phyloP scores from a whole-genome alignment of 192 early-diverging fungal species.

The Ambispora gerdemannii region DNA sequence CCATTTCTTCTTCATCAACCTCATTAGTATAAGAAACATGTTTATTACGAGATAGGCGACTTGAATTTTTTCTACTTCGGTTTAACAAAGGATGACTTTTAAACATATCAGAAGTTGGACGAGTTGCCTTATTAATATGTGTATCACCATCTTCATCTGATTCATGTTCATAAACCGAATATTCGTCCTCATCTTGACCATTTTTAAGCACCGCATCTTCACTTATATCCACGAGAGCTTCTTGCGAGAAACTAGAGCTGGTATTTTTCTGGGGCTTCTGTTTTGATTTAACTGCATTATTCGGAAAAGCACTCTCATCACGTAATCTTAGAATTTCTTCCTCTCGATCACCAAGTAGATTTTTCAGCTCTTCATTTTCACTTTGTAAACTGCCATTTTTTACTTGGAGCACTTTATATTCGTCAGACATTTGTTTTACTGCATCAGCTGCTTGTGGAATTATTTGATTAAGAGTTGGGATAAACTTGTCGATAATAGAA shows the following conservation, averaged over 20 bases:
- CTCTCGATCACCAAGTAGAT: conserved; percentile 53
- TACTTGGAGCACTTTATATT: background rate
- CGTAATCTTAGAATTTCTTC: conserved; percentile 57
- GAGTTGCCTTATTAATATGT: conserved; percentile 8
- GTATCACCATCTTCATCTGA: conserved; percentile 27
- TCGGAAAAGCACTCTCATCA: conserved; percentile 22
- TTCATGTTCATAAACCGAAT: background rate
- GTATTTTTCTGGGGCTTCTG: background rate
- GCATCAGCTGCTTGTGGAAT: background rate
- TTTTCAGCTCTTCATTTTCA: conserved; percentile 59
- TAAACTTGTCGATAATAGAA: background rate
- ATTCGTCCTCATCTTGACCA: conserved; percentile 15
- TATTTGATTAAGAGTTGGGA: background rate
- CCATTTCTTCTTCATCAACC: conserved; percentile 22
- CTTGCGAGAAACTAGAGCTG: background rate
- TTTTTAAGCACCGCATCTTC: conserved; percentile 22
- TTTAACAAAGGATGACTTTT: background rate
- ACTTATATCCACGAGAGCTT: background rate
- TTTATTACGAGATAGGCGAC: background rate
- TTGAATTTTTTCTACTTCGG: background rate
- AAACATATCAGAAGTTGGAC: conserved; percentile 20
- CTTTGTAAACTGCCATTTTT: conserved; percentile 39
- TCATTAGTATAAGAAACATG: background rate
- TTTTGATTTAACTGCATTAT: background rate
- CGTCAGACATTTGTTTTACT: background rate